Percentiles rank a stretch among this genome's conserved stretches.
Conservation (phyloP, 2,329 filamentous ascomycete genomes). For the Incumbomyces delicatus region DNA sequence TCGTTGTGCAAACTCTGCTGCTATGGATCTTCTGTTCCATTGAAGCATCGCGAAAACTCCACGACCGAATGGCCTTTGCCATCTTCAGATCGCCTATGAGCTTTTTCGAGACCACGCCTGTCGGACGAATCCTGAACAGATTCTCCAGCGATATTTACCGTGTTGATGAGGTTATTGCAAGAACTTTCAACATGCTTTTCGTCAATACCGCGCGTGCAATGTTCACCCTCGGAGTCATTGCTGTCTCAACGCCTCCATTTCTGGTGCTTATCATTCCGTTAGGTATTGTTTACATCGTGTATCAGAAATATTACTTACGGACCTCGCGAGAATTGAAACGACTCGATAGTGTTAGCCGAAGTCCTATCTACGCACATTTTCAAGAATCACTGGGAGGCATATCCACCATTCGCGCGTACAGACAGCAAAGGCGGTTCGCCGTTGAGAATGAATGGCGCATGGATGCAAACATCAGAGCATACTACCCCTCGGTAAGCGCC, state of each 20-base stretch:
- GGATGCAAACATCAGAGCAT: slow-evolving; percentile 86
- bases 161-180: slow-evolving; percentile 85
- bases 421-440: slow-evolving; percentile 77
- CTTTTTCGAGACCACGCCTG: slow-evolving; percentile 95
- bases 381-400: slow-evolving; percentile 92
- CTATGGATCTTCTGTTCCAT: slow-evolving; percentile 99
- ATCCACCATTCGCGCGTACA: slow-evolving; percentile 89
- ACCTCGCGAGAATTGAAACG: slow-evolving; percentile 95
- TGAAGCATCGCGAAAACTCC: slow-evolving; percentile 89
- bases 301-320: slow-evolving; percentile 92
- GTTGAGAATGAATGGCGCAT: slow-evolving; percentile 96
- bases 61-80: slow-evolving; percentile 92
- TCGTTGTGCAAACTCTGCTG: slow-evolving; percentile 75
- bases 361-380: slow-evolving; percentile 96
- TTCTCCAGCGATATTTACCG: slow-evolving; percentile 64
- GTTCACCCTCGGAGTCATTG: slow-evolving; percentile 83
- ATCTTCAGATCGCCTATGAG: slow-evolving; percentile 98
- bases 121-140: slow-evolving; percentile 90
- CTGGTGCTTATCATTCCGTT: slow-evolving; percentile 72
- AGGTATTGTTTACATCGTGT: slow-evolving; percentile 72
- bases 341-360: slow-evolving; percentile 87
- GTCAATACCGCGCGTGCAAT: slow-evolving; percentile 62
- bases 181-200: slow-evolving; percentile 96
- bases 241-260: slow-evolving; percentile 70
- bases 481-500: slow-evolving; percentile 90